Evolutionary conservation across 768 basidiomycete species (phyloP).

Genomic region (Coprinopsis sp.): DNA sequence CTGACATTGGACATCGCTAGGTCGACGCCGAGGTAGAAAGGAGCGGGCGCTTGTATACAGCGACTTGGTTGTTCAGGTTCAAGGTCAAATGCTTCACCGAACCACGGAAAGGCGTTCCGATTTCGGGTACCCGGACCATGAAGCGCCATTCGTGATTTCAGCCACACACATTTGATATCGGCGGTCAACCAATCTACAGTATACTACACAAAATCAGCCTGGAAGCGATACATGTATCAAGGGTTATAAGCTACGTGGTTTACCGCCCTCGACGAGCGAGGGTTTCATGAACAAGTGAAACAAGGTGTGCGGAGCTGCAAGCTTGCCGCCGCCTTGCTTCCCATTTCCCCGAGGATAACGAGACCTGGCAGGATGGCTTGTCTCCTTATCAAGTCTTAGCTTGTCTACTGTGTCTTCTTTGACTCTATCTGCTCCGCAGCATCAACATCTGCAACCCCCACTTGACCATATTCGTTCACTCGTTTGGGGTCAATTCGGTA

Average conservation of each 20-base stretch:
- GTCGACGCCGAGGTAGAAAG: slow-evolving; percentile 8
- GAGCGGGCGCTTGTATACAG: slow-evolving; percentile 12
- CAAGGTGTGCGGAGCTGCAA: background rate
- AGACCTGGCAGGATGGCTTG: slow-evolving; percentile 1
- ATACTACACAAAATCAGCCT: background rate
- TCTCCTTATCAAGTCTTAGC: background rate
- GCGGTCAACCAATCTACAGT: background rate
- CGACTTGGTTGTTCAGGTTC: slow-evolving; percentile 14
- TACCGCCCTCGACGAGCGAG: no score
- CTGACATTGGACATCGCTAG: slow-evolving; percentile 28
- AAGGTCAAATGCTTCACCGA: slow-evolving; percentile 12
- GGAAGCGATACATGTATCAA: background rate
- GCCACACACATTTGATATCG: background rate
- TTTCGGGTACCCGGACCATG: slow-evolving; percentile 33
- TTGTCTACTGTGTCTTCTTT: slow-evolving; percentile 49
- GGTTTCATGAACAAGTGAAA: background rate
- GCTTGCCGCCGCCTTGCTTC: background rate
- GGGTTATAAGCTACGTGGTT: background rate
- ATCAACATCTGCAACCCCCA: slow-evolving; percentile 50
- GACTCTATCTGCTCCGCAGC: slow-evolving; percentile 36
- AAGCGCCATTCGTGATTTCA: slow-evolving; percentile 9
- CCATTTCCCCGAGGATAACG: slow-evolving; percentile 21
- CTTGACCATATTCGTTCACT: slow-evolving; percentile 95
- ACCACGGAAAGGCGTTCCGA: slow-evolving; percentile 33
- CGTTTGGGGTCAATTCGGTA: slow-evolving; percentile 94